phyloP scores from a whole-genome alignment of 768 basidiomycete species.

The Leccinum variicolor region DNA sequence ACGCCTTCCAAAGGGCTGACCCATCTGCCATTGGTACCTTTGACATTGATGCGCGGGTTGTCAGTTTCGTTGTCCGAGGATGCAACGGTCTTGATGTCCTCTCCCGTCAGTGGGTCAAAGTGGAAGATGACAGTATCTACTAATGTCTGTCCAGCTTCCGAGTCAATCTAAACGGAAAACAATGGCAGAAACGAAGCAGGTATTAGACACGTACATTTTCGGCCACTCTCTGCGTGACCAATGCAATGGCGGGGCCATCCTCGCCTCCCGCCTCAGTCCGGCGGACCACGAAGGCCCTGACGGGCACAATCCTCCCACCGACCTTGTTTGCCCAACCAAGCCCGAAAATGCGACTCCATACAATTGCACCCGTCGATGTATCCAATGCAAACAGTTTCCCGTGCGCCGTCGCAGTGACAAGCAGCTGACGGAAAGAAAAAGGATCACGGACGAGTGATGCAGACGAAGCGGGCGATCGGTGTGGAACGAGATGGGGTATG shows the following conservation, averaged over 20 bases:
- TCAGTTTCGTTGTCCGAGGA: slow-evolving; percentile 6
- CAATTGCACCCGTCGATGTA: slow-evolving; percentile 66
- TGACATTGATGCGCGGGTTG: not conserved
- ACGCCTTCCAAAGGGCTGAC: slow-evolving; percentile 50
- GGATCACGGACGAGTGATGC: slow-evolving; percentile 59
- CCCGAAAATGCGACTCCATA: slow-evolving; percentile 81
- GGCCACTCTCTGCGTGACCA: slow-evolving; percentile 60
- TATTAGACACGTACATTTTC: slow-evolving; percentile 49
- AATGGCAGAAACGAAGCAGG: not conserved
- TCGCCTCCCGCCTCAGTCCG: slow-evolving; percentile 23
- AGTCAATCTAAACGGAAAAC: slow-evolving; percentile 8
- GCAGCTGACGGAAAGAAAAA: slow-evolving; percentile 85
- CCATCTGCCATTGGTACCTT: slow-evolving; percentile 11
- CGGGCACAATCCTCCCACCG: slow-evolving; percentile 54
- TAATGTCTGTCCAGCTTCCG: slow-evolving; percentile 40
- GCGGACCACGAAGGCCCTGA: slow-evolving; percentile 57
- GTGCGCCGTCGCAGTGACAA: slow-evolving; percentile 64
- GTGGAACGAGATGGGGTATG: slow-evolving; percentile 18
- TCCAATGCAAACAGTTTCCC: slow-evolving; percentile 85
- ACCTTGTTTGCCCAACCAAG: slow-evolving; percentile 61
- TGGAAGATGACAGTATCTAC: slow-evolving; percentile 76
- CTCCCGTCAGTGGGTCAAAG: slow-evolving; percentile 75
- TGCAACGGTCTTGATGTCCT: slow-evolving; percentile 39
- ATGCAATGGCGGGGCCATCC: slow-evolving; percentile 39
- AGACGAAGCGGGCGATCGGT: slow-evolving; percentile 28